These are phyloP conservation scores for Limnanthes douglasii DNA, from an alignment of 345 rosid genomes.

Conservation along the genomic window DNA sequence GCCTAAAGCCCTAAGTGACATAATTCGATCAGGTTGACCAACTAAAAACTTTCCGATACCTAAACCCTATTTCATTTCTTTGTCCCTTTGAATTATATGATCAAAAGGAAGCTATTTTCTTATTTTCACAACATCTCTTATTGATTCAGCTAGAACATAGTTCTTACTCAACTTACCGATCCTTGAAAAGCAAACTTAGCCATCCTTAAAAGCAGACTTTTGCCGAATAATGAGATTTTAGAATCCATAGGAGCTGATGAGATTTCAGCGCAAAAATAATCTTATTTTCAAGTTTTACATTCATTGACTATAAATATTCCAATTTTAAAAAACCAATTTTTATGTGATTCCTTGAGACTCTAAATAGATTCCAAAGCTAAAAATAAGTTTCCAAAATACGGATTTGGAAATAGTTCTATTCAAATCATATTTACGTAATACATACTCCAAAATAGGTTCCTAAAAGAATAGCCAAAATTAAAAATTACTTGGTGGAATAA, in stretches of 20 bases:
- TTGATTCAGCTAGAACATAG: slow-evolving; percentile 27
- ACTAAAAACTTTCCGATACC: slow-evolving; percentile 80
- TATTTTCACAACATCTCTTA: slow-evolving; percentile 89
- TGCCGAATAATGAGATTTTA: slow-evolving; percentile 45
- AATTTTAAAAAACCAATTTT: too few species aligned
- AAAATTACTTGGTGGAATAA: too few species aligned
- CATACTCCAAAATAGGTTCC: too few species aligned
- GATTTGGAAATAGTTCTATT: too few species aligned
- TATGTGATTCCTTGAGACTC: too few species aligned
- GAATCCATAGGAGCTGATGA: slow-evolving; percentile 13
- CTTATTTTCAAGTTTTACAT: too few species aligned
- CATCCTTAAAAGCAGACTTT: too few species aligned
- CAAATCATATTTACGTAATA: too few species aligned
- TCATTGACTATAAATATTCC: too few species aligned
- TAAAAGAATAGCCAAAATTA: too few species aligned
- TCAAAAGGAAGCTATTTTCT: slow-evolving; percentile 84
- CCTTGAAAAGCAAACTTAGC: slow-evolving; percentile 23
- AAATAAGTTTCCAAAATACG: too few species aligned
- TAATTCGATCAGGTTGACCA: slow-evolving; percentile 59
- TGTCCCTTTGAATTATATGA: slow-evolving; percentile 82
- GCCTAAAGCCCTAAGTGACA: slow-evolving; percentile 71
- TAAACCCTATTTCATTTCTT: slow-evolving; percentile 63
- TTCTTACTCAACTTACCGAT: slow-evolving; percentile 14
- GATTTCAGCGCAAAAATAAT: slow-evolving; percentile 26
- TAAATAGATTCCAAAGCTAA: too few species aligned